Base-by-base conservation (phyloP, 1,284 basidiomycete genomes). In the Takashimella koratensis region DNA sequence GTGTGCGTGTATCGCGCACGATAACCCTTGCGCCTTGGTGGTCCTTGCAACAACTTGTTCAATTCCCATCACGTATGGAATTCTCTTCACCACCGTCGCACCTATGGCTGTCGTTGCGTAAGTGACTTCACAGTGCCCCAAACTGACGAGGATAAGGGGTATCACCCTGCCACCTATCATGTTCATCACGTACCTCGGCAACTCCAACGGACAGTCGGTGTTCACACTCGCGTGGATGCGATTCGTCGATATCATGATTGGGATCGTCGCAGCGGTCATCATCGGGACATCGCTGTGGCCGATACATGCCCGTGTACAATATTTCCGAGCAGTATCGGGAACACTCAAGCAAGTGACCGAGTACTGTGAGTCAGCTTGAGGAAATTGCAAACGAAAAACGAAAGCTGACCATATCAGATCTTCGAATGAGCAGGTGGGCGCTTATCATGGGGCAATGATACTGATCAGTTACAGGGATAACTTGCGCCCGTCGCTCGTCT, bases 1-100 rank as follows among this genome's bases (percentile, higher is more conserved):
- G 68, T 78, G 66, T 51, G 68, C 71, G 8, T 56, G 76, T 12
- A 76, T 77, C 23, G 74, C 73, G 0, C 57, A 61, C 1, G 56
- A 59, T 4, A 79, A 79, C 36, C 63, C 74, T 1, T 79, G 76
- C 53, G 79, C 70, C 0, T 63, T 80, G 1, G 75, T 74, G 2
- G 62, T 73, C 4, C 59, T 80, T 13, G 69, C 74, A 1, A 75
- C 75, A 1, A 56, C 69, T 3, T 69, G 64, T 19, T 66, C 71
- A 1, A 25, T 78, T 0, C 76, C 76, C 0, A 72, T 78, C 6
- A 68, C 76, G 1, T 75, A 72, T 53, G 64, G 73, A 44, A 73
- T 78, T 46, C 64, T 76, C 20, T 73, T 68, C 51, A 71, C 71
- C 1, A 53, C 47, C 10, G 53, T 65, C 39, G 62, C 64, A 24